Base-by-base conservation (phyloP, 78 protist species). In the slime mould (Dictyostelium discoideum) region DNA sequence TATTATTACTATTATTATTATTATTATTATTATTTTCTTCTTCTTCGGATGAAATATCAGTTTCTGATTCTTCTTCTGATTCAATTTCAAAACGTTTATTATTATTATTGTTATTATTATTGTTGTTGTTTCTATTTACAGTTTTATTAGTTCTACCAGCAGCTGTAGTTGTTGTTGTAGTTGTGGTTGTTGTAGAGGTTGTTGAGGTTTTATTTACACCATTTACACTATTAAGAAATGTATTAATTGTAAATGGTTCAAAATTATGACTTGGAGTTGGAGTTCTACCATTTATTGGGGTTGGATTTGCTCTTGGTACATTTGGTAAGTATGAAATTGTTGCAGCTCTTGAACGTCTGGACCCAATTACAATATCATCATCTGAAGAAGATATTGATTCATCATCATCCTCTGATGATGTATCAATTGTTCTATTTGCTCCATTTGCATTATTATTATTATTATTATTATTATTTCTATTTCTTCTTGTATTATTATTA, bases 331-430 rank as follows among this genome's bases (percentile, higher is more conserved):
- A 29, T 24, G 77, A 69, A 26, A 69, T 26, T 2, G 77, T 69
- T 69, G 77, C 77, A 20, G 77, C 32, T 24, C 77, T 67, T 22
- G 26, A 24, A 67, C 76, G 76, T 67, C 39, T 67, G 2, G 77
- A 4, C 3, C 14, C 40, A 26, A 26, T n/a, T 67, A 7, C 22
- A 69, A 24, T n/a, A 3, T 29, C 77, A 11, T 69, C 77, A 26
- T 69, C 77, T 69, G 77, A 69, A 24, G 32, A 24, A 24, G 76
- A 69, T n/a, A 69, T 20, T 20, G 69, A 60, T 20, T 60, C 69
- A 60, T 60, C 69, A 60, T 60, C 69, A 20, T 60, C 69, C n/a
- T 60, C 69, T 60, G 69, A 69, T 69, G 77, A 69, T 69, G 77
- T 10, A 69, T 69, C 77, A 69, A 20, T 13, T 26, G 32, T 37